These are phyloP conservation scores for Suillus tomentosus DNA, from an alignment of 768 basidiomycete species.

Conservation along the genomic window DNA sequence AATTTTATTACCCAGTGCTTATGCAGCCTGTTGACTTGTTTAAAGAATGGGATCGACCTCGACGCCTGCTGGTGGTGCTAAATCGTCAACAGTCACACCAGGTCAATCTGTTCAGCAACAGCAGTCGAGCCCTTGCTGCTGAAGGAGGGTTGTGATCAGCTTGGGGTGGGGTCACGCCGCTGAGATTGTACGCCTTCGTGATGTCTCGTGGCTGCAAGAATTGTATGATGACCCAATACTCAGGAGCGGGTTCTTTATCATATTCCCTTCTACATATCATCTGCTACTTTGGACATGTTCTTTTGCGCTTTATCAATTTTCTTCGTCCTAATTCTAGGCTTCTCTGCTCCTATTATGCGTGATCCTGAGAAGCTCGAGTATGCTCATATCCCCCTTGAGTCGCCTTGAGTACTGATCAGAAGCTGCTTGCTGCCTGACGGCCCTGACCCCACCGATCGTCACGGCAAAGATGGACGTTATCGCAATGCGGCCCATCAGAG, in stretches of 20 bases:
- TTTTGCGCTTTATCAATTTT: slow-evolving; percentile 14
- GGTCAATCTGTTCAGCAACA: slow-evolving; percentile 84
- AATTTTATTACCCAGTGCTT: neutral
- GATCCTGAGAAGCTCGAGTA: neutral
- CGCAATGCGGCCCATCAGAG: neutral
- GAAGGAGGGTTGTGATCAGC: slow-evolving; percentile 31
- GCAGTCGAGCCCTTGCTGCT: slow-evolving; percentile 79
- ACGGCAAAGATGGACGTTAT: neutral
- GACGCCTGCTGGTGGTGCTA: slow-evolving; percentile 71
- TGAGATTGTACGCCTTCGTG: slow-evolving; percentile 19
- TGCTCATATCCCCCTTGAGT: slow-evolving; percentile 1
- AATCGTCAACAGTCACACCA: slow-evolving; percentile 81
- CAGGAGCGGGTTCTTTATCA: slow-evolving; percentile 36
- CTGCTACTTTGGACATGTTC: slow-evolving; percentile 19
- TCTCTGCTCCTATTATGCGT: neutral
- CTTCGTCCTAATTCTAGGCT: slow-evolving; percentile 9
- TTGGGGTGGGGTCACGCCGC: slow-evolving; percentile 19
- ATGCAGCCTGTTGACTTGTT: slow-evolving; percentile 7
- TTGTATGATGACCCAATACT: slow-evolving; percentile 25
- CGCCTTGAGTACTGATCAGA: neutral
- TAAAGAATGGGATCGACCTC: slow-evolving; percentile 83
- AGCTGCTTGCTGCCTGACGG: neutral
- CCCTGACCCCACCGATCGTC: slow-evolving; percentile 6
- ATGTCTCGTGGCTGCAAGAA: slow-evolving; percentile 30
- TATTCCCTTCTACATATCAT: slow-evolving; percentile 28